These are phyloP conservation scores for Tricholoma hemisulphureum DNA, from an alignment of 768 basidiomycete genomes.

Conservation along the genomic window DNA sequence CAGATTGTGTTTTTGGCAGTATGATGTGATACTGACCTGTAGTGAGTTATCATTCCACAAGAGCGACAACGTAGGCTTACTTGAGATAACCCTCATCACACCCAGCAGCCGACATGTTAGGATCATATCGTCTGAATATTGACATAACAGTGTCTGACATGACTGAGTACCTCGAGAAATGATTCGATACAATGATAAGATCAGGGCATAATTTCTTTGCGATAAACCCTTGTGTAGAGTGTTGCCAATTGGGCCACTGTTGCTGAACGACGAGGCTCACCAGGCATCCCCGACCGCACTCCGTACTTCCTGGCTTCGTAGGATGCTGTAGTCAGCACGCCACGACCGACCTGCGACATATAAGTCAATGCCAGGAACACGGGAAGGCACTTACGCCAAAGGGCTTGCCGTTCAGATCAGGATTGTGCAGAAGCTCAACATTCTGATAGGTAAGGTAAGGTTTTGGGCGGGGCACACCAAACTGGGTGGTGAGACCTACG, in stretches of 20 bases:
- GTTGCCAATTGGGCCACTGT: background rate
- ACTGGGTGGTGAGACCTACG: slow-evolving; percentile 23
- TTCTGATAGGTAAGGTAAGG: slow-evolving; percentile 36
- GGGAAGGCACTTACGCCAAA: slow-evolving; percentile 55
- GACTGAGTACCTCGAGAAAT: slow-evolving; percentile 62
- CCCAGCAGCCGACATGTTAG: slow-evolving; percentile 70
- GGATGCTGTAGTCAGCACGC: slow-evolving; percentile 85
- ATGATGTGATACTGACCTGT: slow-evolving; percentile 68
- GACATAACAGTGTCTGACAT: slow-evolving; percentile 76
- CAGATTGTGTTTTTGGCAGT: slow-evolving; percentile 68
- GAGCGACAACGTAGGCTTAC: slow-evolving; percentile 40
- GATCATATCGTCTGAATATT: slow-evolving; percentile 66
- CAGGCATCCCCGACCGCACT: slow-evolving; percentile 94
- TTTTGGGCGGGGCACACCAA: background rate
- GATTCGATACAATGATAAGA: slow-evolving; percentile 64
- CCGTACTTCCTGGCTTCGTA: slow-evolving; percentile 92
- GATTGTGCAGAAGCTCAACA: slow-evolving; percentile 70
- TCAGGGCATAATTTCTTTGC: slow-evolving; percentile 93
- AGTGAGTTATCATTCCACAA: background rate
- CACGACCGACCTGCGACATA: slow-evolving; percentile 65
- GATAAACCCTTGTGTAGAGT: slow-evolving; percentile 64
- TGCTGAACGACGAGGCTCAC: slow-evolving; percentile 36
- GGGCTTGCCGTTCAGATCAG: slow-evolving; percentile 63
- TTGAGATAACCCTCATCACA: slow-evolving; percentile 93
- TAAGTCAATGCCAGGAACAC: background rate